Base-by-base conservation (phyloP, 164 flowering plant species). In the Hamamelis virginiana region DNA sequence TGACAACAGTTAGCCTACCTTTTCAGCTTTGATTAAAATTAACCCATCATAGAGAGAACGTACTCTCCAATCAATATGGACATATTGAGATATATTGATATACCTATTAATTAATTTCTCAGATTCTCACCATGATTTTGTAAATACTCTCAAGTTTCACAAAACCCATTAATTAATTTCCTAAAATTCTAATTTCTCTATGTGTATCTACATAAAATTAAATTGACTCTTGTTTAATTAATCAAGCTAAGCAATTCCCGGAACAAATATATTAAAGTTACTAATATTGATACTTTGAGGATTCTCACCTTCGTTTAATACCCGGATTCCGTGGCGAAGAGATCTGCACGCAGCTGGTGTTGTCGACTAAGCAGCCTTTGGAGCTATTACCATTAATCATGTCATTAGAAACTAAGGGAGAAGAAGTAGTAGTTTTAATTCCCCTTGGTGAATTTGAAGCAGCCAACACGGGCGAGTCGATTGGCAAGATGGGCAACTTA, bases 311-410 rank as follows among this genome's bases (percentile, higher is more conserved):
- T 78, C 94, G 73, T 75, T 89, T 92, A 76, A 87, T 81, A 27
- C 89, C 90, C 70, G 88, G 82, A 80, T 83, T 88, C 74, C 94
- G 69, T 28, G 96, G 89, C 33, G 91, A 83, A n/a, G 94, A 84
- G 86, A 90, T 89, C 89, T 89, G 96, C 67, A 86, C 21, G 18
- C n/a, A n/a, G n/a, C 74, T 78, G 13, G 75, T 72, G 52, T 61
- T 80, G 11, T 85, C 89, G 18, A 74, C 15, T 51, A 80, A 68
- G 58, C 83, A 77, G 70, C 69, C 61, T 12, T 70, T 68, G 5
- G 81, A 75, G 73, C 62, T 73, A 38, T 46, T 77, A 18, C 47
- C 69, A 56, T 69, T 77, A 52, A 80, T 66, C 74, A 77, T 75
- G 59, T 78, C 82, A 59, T 74, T 68, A 52, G 70, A 15, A 47